Evolutionary conservation across 768 basidiomycete genomes (phyloP), one percentile per base, ranked within the genome.

Genomic region (Mycena polygramma): DNA sequence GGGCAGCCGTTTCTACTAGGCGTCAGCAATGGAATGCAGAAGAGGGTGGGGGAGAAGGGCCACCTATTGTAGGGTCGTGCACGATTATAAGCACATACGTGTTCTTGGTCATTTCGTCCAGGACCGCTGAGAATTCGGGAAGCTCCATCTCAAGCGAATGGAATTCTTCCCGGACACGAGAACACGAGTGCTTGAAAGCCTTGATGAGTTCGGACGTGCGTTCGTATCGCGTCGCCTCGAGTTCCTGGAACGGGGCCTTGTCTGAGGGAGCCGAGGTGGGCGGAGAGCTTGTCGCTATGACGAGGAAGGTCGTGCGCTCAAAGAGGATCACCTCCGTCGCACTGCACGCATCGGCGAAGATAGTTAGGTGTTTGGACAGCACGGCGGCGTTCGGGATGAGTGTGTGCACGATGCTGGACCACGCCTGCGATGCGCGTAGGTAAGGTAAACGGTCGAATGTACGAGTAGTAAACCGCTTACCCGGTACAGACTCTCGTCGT

Each of bases 381-480:
- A 95, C 90, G n/a, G 90, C 83, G 43, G 95, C 95, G 73, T 99
- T 98, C 6, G 98, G 98, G 66, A 98, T 97, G 74, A 99, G 87
- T 19, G 95, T 96, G 77, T 98, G 95, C 19, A 99, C 96, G 69
- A 99, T 97, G 72, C 91, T 92, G 22, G 98, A 99, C 98, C 98
- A 99, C 22, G 98, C 98, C 97, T 99, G 64, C 30, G 24, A 62
- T 35, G 68, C 58, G 26, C 10, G 53, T 30, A 9, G 43, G 57
- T 51, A 69, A 9, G 43, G 57, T 51, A 69, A 70, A 64, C 24
- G 51, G 41, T 63, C 14, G 30, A 11, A 59, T 6, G 6, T 36
- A 46, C 24, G 8, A 46, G 19, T 17, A 46, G 45, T 14, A 17
- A 15, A 60, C 60, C 68, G 72, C 82, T 62, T 59, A 92, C 97